Percentiles rank a stretch among this genome's conserved stretches.
Evolutionary conservation across 306 rosid genomes (phyloP).

Genomic region (Elaeagnus macrophylla): DNA sequence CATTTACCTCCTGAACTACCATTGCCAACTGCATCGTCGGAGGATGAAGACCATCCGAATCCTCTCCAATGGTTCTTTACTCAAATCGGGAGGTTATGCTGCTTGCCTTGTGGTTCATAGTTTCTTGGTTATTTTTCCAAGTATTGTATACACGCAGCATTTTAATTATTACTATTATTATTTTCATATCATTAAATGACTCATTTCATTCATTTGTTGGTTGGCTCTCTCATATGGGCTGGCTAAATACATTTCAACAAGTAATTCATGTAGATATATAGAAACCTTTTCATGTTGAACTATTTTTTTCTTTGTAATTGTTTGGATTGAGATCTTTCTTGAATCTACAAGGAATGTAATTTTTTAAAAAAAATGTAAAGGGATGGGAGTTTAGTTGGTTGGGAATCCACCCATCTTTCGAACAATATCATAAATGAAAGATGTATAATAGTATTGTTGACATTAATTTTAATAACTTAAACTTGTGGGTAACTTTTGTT

Average conservation of each 20-base stretch:
- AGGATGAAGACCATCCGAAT: conserved; percentile 35
- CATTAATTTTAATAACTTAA: no score
- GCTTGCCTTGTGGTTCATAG: conserved; percentile 58
- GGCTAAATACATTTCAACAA: not conserved
- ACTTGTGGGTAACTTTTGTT: no score
- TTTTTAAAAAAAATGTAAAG: no score
- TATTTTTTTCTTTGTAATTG: no score
- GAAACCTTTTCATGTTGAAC: not conserved
- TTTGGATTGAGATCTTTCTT: no score
- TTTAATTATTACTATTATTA: conserved; percentile 4
- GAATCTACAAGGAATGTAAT: no score
- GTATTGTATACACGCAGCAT: conserved; percentile 7
- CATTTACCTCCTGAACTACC: conserved; percentile 79
- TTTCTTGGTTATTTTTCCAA: conserved; percentile 13
- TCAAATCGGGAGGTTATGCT: conserved; percentile 53
- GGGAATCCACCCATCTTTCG: no score
- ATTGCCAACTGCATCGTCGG: conserved; percentile 38
- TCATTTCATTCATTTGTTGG: conserved; percentile 48
- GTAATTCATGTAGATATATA: not conserved
- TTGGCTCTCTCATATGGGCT: conserved; percentile 14
- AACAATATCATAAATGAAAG: no score
- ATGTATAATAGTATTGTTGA: no score
- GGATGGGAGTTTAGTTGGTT: no score
- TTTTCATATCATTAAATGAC: conserved; percentile 18
- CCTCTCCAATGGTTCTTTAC: conserved; percentile 57